Evolutionary conservation across 768 basidiomycete genomes (phyloP), one percentile per base, ranked within the genome.

Genomic region (Panaeolus cyanescens): DNA sequence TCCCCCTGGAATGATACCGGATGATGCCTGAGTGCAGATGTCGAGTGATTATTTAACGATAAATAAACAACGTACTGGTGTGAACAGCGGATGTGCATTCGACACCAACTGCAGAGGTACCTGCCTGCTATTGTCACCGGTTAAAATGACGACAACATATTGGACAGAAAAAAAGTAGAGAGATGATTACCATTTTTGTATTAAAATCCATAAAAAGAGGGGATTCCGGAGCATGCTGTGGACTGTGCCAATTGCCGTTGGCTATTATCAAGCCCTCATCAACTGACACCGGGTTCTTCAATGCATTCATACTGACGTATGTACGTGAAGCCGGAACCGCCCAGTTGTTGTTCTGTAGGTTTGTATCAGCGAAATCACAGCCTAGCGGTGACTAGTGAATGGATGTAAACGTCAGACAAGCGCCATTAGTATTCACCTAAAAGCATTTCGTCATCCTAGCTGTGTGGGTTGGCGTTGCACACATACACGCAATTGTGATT

Each of bases 191-290:
- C 25, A 33, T 54, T 22, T 32, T 45, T 40, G 61, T 32, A 32
- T 33, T 40, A 31, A 28, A n/a, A 62, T n/a, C n/a, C 54, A 37
- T 39, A 61, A 55, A 56, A 20, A 54, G 30, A 57, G 36, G 32
- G 40, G 58, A 50, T 10, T 50, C 55, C 37, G 58, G 56, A 45
- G 50, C 36, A 40, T 33, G 28, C n/a, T 50, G 45, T 28, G 25
- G 45, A 30, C 45, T 20, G 40, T 42, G 20, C 40, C 19, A n/a
- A n/a, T n/a, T n/a, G n/a, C 40, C 20, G 40, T 19, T 42, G 40
- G 22, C 10, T 50, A 15, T 50, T 28, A 50, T 28, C 22, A 50
- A 50, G 9, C 45, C 45, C 25, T 50, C 22, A 9, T 28, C 45
- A 25, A 28, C 50, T 34, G 59, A 54, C 59, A 37, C 31, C 55